Conservation (phyloP, 768 basidiomycete species). For the Antrodiella citrinella region DNA sequence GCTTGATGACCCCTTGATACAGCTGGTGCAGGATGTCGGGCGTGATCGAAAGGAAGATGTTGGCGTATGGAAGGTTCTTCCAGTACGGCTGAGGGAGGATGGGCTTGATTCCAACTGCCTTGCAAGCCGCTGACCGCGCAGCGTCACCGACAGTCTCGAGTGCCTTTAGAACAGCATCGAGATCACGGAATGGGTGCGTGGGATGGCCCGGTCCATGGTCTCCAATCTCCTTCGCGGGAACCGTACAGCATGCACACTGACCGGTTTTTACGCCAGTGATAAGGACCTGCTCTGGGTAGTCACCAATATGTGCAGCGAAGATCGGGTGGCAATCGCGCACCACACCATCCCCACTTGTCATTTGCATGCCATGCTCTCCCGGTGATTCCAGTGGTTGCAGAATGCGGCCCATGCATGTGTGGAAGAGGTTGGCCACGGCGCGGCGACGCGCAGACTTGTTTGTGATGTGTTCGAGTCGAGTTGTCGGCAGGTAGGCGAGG, state of each 20-base stretch:
- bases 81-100: slow-evolving; percentile 16
- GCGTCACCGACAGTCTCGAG: neutral
- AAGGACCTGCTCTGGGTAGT: slow-evolving; percentile 6
- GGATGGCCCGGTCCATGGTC: neutral
- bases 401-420: too few relatives aligned
- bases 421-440: slow-evolving; percentile 14
- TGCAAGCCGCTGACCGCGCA: slow-evolving; percentile 4
- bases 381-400: slow-evolving; percentile 4
- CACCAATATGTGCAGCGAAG: slow-evolving; percentile 15
- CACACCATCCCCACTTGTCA: slow-evolving; percentile 14
- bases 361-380: slow-evolving; percentile 10
- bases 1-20: too few relatives aligned
- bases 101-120: slow-evolving; percentile 15
- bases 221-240: neutral
- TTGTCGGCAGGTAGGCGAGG: too few relatives aligned
- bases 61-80: slow-evolving; percentile 12
- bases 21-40: slow-evolving; percentile 22
- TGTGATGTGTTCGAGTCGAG: slow-evolving; percentile 11
- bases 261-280: neutral
- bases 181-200: neutral
- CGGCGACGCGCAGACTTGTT: slow-evolving; percentile 14
- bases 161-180: slow-evolving; percentile 4
- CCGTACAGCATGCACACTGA: neutral
- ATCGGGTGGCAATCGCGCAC: slow-evolving; percentile 5
- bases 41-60: slow-evolving; percentile 17